A percentile compares a stretch with the other conserved stretches of the same genome.
These are phyloP conservation scores for Phytophthora vignae DNA, from an alignment of 352 stramenopile species.

Conservation along the genomic window DNA sequence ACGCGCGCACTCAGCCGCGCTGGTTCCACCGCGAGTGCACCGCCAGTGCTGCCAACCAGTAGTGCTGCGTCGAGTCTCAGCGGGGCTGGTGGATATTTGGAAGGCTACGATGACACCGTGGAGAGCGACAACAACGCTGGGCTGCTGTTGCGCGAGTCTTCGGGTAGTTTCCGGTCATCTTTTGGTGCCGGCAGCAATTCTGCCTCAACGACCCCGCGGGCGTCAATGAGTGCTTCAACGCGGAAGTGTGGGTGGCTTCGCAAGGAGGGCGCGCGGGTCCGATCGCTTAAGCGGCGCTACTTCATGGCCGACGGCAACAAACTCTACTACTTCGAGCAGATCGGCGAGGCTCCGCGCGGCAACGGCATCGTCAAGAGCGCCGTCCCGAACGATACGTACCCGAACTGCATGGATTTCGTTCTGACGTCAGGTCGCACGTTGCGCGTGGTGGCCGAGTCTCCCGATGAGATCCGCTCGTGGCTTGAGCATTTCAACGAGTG, in stretches of 20 bases:
- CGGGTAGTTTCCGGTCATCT: constrained; percentile 19
- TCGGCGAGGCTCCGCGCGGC: constrained; percentile 61
- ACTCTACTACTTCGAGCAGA: constrained; percentile 71
- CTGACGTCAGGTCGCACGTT: constrained; percentile 66
- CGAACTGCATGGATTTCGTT: constrained; percentile 76
- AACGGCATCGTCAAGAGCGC: constrained; percentile 62
- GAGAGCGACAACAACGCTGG: constrained; percentile 24
- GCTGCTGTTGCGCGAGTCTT: constrained; percentile 21
- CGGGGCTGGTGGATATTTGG: constrained; percentile 34
- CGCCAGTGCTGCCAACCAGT: constrained; percentile 20
- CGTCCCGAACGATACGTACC: constrained; percentile 51
- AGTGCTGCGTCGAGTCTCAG: constrained; percentile 27
- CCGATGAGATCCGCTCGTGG: constrained; percentile 70
- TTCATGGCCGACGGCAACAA: constrained; percentile 69
- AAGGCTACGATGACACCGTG: constrained; percentile 29
- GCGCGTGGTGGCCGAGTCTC: constrained; percentile 69
- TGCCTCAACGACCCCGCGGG: constrained; percentile 16
- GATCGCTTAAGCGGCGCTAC: constrained; percentile 82
- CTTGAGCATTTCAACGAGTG: constrained; percentile 54
- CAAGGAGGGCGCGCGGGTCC: constrained; percentile 78
- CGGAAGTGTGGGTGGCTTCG: constrained; percentile 80
- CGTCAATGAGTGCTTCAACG: constrained; percentile 22
- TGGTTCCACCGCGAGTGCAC: constrained; percentile 32
- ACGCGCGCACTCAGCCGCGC: constrained; percentile 42
- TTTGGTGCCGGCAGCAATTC: constrained; percentile 17